Conservation (phyloP, 495 filamentous ascomycete genomes). For the Bacidia gigantensis region DNA sequence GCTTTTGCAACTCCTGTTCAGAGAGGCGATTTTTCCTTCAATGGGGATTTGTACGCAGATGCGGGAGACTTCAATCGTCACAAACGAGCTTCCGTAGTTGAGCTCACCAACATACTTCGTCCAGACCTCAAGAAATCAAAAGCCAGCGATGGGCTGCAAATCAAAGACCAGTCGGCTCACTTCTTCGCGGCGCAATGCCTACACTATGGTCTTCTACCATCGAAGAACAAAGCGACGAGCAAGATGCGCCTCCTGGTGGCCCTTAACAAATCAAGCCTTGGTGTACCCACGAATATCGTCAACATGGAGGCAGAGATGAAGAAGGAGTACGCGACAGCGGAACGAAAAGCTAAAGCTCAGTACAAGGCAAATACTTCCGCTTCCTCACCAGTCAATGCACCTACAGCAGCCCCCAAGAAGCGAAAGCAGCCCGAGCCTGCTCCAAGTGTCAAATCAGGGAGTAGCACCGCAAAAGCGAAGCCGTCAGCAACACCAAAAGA, state of each 20-base stretch:
- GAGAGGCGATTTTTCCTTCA: slow-evolving; percentile 21
- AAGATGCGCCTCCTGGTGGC: slow-evolving; percentile 42
- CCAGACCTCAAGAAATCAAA: slow-evolving; percentile 16
- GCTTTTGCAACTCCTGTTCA: slow-evolving; percentile 19
- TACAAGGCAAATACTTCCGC: slow-evolving; percentile 10
- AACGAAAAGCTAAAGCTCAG: slow-evolving; percentile 32
- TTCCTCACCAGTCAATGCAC: background rate
- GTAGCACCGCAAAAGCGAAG: background rate
- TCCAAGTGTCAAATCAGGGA: background rate
- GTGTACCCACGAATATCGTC: slow-evolving; percentile 29
- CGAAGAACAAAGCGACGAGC: slow-evolving; percentile 40
- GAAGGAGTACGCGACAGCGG: slow-evolving; percentile 35
- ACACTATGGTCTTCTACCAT: slow-evolving; percentile 41
- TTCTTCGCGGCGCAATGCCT: slow-evolving; percentile 46
- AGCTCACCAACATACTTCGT: slow-evolving; percentile 34
- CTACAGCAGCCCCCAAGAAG: slow-evolving; percentile 8
- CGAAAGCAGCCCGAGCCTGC: slow-evolving; percentile 10
- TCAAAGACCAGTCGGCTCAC: slow-evolving; percentile 36
- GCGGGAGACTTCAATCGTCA: slow-evolving; percentile 34
- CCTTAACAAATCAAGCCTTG: slow-evolving; percentile 29
- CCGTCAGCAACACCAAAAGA: background rate
- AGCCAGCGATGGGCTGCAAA: slow-evolving; percentile 11
- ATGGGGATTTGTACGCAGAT: slow-evolving; percentile 35
- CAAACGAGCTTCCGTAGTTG: slow-evolving; percentile 32
- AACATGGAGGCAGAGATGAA: slow-evolving; percentile 38